Base-by-base conservation (phyloP, 129 eudicot genomes). In the Dittrichia graveolens region DNA sequence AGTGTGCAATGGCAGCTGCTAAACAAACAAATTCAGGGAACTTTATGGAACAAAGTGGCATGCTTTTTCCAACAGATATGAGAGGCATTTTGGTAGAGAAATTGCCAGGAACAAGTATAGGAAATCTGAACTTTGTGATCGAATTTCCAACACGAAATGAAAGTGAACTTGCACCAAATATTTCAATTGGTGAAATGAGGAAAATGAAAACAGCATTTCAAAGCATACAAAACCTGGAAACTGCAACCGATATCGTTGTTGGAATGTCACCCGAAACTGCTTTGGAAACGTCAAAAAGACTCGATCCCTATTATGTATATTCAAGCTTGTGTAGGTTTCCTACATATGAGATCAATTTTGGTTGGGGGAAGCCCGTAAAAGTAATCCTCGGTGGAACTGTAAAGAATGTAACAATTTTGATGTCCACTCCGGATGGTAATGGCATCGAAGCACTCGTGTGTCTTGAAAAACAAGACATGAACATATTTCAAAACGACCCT, bases 281-380 rank as follows among this genome's bases (percentile, higher is more conserved):
- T 4, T 19, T 65, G 53, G 41, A 65, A 54, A 65, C 40, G 8
- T 35, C 72, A 6, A 67, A 67, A 35, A 68, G 73, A 52, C 7
- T 49, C 8, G 73, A 50, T 50, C 34, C 5, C 8, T 35, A 39
- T 15, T 50, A 50, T 61, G 14, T 68, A 50, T 68, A 68, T 5
- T 49, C 61, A 8, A 69, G 74, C 74, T 49, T 52, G 46, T 50
- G 74, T 13, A 0, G 74, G 48, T 52, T 69, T 69, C 64, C 64
- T 69, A 11, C 9, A 43, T 69, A 69, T 69, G 47, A 55, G 15
- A 69, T 54, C 10, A 52, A 69, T 69, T 69, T 54, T 11, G 64
- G 64, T 24, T 67, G 72, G 58, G 72, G 72, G 41, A 67, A 67
- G 58, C 72, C 72, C 0, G 16, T 18, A 31, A 68, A 68, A 48